phyloP scores from a whole-genome alignment of 108 stramenopile genomes.

The Chaetoceros muelleri region DNA sequence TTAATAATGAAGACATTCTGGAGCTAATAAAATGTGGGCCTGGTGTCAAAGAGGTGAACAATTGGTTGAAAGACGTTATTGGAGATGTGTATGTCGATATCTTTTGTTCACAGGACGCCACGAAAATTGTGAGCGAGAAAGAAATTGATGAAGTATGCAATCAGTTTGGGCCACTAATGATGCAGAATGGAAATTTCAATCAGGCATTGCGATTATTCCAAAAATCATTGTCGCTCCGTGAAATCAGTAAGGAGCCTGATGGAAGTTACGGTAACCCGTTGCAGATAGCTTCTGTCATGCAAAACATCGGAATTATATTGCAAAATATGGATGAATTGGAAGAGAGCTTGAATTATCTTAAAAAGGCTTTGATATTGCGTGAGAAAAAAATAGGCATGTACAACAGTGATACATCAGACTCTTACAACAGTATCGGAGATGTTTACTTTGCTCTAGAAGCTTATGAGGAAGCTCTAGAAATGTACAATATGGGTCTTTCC shows the following conservation, averaged over 20 bases:
- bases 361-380: neutral
- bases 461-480: neutral
- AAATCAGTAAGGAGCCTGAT: neutral
- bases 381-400: neutral
- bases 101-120: neutral
- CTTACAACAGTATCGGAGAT: neutral
- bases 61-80: neutral
- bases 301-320: neutral
- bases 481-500: neutral
- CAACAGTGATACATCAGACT: neutral
- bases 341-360: neutral
- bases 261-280: neutral
- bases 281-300: neutral
- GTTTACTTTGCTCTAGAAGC: neutral
- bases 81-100: neutral
- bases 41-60: neutral
- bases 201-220: neutral
- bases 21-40: neutral
- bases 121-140: neutral
- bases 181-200: neutral
- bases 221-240: neutral
- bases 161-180: neutral
- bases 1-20: neutral
- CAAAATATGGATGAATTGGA: neutral
- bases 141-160: neutral